Base-by-base conservation (phyloP, 108 stramenopile genomes). In the Fistulifera solaris region DNA sequence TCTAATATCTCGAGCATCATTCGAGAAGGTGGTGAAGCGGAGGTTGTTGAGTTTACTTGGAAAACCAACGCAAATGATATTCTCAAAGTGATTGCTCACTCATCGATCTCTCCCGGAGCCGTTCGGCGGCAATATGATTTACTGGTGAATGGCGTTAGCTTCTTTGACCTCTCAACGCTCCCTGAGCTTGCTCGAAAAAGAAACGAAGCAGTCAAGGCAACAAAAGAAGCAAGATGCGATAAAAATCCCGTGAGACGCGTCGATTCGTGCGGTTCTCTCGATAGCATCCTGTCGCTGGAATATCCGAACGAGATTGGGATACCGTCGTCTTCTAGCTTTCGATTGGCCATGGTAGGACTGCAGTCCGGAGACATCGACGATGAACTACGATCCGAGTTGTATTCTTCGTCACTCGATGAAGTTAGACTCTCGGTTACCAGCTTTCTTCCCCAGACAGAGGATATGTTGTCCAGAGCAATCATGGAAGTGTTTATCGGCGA, bases 111-210 rank as follows among this genome's bases (percentile, higher is more conserved):
- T 16, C 60, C 57, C 0, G 65, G 48, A 45, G 60, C 52, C 46
- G 31, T 35, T 35, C 31, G 3, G 31, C 31, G 3, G 31, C 81
- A 84, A 55, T 86, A 86, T 59, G 80, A 90, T 48, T 57, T 90
- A 26, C 62, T 64, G 16, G 61, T 90, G 2, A 73, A 90, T 45
- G 88, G 77, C 0, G 25, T 68, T 35, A 71, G 70, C 50, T 75
- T 70, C 54, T 78, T 70, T 47, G 40, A 46, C 26, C 62, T 85
- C 63, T 78, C 81, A 5, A 79, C 61, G 19, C 27, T 80, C 31
- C 74, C 56, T 38, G 78, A 85, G 44, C 39, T 88, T 16, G 75
- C 61, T 27, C 44, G 46, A 51, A 51, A n/a, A 66, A 26, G n/a
- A 18, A 3, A 50, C 28, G 28, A 31, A 17, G 15, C 59, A 50